Evolutionary conservation across 2,329 filamentous ascomycete genomes (phyloP), one percentile per base, ranked within the genome.

Genomic region (Neurospora sp.): DNA sequence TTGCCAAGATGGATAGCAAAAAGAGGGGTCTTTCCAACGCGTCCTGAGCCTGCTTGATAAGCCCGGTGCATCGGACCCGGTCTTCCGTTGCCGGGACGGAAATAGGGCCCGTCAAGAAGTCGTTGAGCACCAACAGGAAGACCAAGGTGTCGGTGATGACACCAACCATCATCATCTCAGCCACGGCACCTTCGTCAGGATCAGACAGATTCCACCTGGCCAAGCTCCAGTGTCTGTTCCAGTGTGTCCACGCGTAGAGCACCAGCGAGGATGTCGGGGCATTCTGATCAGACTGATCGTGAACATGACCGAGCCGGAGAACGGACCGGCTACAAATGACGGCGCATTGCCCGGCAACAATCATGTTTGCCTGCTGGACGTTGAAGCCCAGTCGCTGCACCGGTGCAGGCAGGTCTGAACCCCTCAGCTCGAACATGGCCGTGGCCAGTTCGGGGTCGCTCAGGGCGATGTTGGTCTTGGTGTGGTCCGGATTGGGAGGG

Each of bases 191-290:
- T 11, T 66, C 67, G 23, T 57, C 41, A 23, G 62, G 67, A 43
- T 73, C 43, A 8, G 40, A 39, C 36, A 73, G 67, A 8, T 65
- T 6, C 38, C 52, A 57, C 8, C 67, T 67, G n/a, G 73, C 71
- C n/a, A 69, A 52, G 4, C 17, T 36, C 6, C 73, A 37, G 52
- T 75, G 74, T 2, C 40, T 23, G 66, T 23, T 68, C 74, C 74
- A 75, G 66, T 71, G 40, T 8, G 67, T 43, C 73, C 74, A 74
- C 43, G 72, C 72, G 38, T 75, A 75, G 6, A 72, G 43, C 15
- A 72, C 57, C 23, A 75, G 62, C 8, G 68, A 70, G 2, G 73
- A 69, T 4, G 67, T 69, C 5, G 23, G 52, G 52, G 23, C 23
- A 62, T 33, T 62, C 6, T 62, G 52, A 33, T 33, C 28, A 33